A percentile compares a stretch with the other conserved stretches of the same genome.
Conservation (phyloP, 1,284 basidiomycete species). For the Papiliotrema terrestris region DNA sequence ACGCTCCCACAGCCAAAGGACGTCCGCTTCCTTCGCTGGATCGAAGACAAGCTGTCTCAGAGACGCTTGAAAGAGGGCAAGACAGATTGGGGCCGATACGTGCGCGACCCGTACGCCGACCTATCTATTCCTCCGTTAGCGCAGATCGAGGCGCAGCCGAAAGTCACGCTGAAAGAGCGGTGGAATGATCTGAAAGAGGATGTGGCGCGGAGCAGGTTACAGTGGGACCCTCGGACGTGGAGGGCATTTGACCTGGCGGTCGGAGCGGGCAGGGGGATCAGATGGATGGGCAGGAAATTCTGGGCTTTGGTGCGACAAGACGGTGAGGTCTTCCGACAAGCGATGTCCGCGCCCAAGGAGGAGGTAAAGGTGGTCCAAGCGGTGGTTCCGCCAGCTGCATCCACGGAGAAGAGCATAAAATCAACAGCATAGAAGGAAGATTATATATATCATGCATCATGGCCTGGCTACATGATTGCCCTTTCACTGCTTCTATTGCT, state of each 20-base stretch:
- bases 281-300: background rate
- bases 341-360: background rate
- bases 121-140: background rate
- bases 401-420: background rate
- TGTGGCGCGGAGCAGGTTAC: background rate
- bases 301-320: background rate
- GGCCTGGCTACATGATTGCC: background rate
- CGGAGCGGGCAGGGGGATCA: conserved; percentile 1
- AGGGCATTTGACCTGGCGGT: background rate
- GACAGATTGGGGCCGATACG: conserved; percentile 19
- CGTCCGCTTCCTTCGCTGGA: conserved; percentile 36
- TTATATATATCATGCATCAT: background rate
- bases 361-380: background rate
- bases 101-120: conserved; percentile 8
- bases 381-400: background rate
- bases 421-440: background rate
- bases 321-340: background rate
- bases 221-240: conserved; percentile 8
- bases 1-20: conserved; percentile 39
- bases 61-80: conserved; percentile 9
- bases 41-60: conserved; percentile 37
- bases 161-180: background rate
- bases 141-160: background rate
- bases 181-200: background rate
- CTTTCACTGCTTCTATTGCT: background rate